Conservation (phyloP, 1,139 yeast species). For the Protomyces macrosporus region DNA sequence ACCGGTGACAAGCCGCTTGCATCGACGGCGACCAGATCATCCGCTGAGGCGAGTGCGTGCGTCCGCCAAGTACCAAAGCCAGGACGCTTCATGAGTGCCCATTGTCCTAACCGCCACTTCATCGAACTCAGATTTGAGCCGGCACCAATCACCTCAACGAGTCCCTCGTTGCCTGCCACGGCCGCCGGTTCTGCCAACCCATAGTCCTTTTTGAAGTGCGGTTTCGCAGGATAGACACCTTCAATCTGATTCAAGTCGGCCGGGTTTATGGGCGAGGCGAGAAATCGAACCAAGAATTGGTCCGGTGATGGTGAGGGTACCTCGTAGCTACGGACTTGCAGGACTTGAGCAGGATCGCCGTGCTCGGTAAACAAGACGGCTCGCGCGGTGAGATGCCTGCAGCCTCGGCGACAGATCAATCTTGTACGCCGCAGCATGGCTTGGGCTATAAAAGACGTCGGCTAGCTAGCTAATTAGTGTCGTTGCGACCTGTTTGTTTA, state of each 20-base stretch:
- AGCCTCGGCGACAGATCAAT: background rate
- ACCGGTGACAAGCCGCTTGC: slow-evolving; percentile 37
- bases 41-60: slow-evolving; percentile 47
- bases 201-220: slow-evolving; percentile 52
- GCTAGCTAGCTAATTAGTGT: too few species aligned
- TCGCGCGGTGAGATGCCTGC: slow-evolving; percentile 1
- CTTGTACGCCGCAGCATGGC: too few species aligned
- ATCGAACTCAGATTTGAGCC: slow-evolving; percentile 64
- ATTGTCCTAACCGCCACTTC: slow-evolving; percentile 63
- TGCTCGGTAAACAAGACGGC: slow-evolving; percentile 26
- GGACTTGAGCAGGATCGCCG: slow-evolving; percentile 28
- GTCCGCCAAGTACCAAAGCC: slow-evolving; percentile 96
- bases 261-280: slow-evolving; percentile 91
- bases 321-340: slow-evolving; percentile 12
- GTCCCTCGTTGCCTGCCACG: slow-evolving; percentile 90
- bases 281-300: slow-evolving; percentile 37
- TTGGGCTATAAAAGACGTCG: too few species aligned
- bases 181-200: slow-evolving; percentile 59
- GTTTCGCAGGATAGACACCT: slow-evolving; percentile 89
- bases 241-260: slow-evolving; percentile 85
- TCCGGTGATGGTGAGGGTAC: slow-evolving; percentile 10
- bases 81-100: slow-evolving; percentile 81
- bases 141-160: slow-evolving; percentile 71
- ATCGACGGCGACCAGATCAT: slow-evolving; percentile 47
- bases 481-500: too few species aligned